Evolutionary conservation across 768 basidiomycete species (phyloP).

Genomic region (Suillus cothurnatus): DNA sequence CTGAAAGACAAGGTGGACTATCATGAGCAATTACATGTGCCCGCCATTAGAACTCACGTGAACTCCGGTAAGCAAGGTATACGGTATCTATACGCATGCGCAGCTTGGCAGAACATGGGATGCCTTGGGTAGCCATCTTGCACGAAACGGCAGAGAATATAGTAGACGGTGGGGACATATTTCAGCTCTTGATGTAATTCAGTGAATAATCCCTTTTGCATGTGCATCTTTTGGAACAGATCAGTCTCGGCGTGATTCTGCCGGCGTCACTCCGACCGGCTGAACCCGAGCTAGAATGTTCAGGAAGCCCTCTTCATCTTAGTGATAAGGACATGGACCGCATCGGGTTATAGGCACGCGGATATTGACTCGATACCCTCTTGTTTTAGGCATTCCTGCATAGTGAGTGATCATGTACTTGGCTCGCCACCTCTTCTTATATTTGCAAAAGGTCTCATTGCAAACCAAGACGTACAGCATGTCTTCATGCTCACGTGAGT

Average conservation of each 20-base stretch:
- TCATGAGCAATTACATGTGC: neutral
- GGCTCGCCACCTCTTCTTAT: neutral
- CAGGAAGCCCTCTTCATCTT: conserved; percentile 32
- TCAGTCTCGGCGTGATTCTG: conserved; percentile 41
- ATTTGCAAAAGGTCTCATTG: conserved; percentile 22
- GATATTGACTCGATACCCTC: neutral
- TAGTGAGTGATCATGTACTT: conserved; percentile 15
- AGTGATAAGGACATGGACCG: conserved; percentile 49
- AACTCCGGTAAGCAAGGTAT: conserved; percentile 46
- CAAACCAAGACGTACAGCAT: conserved; percentile 26
- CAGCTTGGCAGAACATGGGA: conserved; percentile 53
- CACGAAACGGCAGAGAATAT: conserved; percentile 53
- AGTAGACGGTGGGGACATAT: conserved; percentile 41
- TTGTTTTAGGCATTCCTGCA: conserved; percentile 23
- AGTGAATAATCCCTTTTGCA: conserved; percentile 20
- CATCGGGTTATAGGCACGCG: conserved; percentile 30
- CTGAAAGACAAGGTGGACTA: conserved; percentile 40
- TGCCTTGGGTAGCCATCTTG: conserved; percentile 43
- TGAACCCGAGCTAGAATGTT: conserved; percentile 17
- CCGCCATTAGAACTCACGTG: neutral
- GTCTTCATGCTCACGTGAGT: conserved; percentile 30
- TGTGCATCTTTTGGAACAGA: conserved; percentile 47
- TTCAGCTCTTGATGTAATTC: neutral
- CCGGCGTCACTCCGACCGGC: conserved; percentile 57
- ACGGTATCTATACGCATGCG: conserved; percentile 52